A percentile compares a stretch with the other conserved stretches of the same genome.
phyloP scores from a whole-genome alignment of 2,329 filamentous ascomycete species.

The Lojkania enalia region DNA sequence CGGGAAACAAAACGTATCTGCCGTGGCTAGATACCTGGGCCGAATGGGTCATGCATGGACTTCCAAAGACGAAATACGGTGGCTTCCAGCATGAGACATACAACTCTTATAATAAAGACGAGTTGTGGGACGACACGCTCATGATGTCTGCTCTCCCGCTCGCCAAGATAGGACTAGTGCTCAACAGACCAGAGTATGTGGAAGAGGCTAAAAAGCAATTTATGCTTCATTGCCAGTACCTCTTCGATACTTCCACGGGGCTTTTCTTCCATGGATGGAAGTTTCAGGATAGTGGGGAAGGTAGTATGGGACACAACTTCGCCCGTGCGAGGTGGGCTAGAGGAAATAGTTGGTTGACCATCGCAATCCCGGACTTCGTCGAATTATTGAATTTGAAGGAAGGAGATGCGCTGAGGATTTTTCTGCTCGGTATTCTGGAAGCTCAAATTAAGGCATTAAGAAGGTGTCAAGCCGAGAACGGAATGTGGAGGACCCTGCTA shows the following conservation, averaged over 20 bases:
- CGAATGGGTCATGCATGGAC: slow-evolving; percentile 79
- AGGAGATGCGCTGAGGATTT: slow-evolving; percentile 62
- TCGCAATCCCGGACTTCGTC: slow-evolving; percentile 80
- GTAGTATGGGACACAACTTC: slow-evolving; percentile 59
- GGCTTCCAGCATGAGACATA: slow-evolving; percentile 79
- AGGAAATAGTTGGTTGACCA: slow-evolving; percentile 77
- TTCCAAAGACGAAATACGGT: slow-evolving; percentile 71
- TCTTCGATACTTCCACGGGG: slow-evolving; percentile 71
- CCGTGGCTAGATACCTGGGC: slow-evolving; percentile 82
- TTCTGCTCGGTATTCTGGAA: slow-evolving; percentile 65
- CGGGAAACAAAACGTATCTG: slow-evolving; percentile 67
- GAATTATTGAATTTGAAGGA: slow-evolving; percentile 67
- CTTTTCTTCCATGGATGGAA: slow-evolving; percentile 85
- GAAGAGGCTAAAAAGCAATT: slow-evolving; percentile 79
- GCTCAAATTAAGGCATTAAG: slow-evolving; percentile 70
- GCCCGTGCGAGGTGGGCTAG: slow-evolving; percentile 60
- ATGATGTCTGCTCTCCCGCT: slow-evolving; percentile 87
- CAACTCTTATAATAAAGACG: slow-evolving; percentile 68
- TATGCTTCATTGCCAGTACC: slow-evolving; percentile 75
- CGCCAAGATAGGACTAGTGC: slow-evolving; percentile 74
- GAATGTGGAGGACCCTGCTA: slow-evolving; percentile 75
- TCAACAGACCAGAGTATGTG: slow-evolving; percentile 71
- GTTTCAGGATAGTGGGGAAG: slow-evolving; percentile 63
- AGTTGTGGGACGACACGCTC: slow-evolving; percentile 83
- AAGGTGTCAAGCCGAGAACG: slow-evolving; percentile 61